A percentile compares a stretch with the other conserved stretches of the same genome.
phyloP scores from a whole-genome alignment of 1,284 basidiomycete genomes.

The Heterobasidion irregulare region DNA sequence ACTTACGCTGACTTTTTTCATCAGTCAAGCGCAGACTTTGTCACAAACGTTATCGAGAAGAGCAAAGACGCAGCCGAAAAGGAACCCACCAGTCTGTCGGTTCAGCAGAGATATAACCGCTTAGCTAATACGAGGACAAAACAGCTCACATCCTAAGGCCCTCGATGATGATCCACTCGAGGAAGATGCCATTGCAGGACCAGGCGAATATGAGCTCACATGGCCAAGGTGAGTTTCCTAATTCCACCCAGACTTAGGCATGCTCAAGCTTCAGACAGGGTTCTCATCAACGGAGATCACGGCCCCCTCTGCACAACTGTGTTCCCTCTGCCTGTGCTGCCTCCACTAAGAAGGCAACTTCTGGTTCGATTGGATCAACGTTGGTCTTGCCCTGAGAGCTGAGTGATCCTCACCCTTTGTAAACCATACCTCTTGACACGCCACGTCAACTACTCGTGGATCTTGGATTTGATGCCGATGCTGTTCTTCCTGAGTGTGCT shows the following conservation, averaged over 20 bases:
- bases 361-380: neutral
- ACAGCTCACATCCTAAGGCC: constrained; percentile 32
- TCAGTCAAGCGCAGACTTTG: no score
- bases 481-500: no score
- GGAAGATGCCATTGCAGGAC: constrained; percentile 30
- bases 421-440: no score
- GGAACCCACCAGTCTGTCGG: no score
- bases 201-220: constrained; percentile 49
- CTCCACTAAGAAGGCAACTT: constrained; percentile 20
- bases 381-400: neutral
- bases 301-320: constrained; percentile 39
- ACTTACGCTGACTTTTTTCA: no score
- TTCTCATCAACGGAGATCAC: constrained; percentile 30
- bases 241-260: neutral
- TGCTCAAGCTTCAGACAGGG: constrained; percentile 21
- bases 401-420: no score
- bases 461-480: no score
- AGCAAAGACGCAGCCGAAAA: no score
- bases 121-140: constrained; percentile 23
- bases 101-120: no score
- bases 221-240: constrained; percentile 56
- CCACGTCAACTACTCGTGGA: no score
- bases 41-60: no score
- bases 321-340: constrained; percentile 49
- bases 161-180: constrained; percentile 31